Evolutionary conservation across 306 rosid genomes (phyloP), one percentile per base, ranked within the genome.

Genomic region (Carpinus fangiana): DNA sequence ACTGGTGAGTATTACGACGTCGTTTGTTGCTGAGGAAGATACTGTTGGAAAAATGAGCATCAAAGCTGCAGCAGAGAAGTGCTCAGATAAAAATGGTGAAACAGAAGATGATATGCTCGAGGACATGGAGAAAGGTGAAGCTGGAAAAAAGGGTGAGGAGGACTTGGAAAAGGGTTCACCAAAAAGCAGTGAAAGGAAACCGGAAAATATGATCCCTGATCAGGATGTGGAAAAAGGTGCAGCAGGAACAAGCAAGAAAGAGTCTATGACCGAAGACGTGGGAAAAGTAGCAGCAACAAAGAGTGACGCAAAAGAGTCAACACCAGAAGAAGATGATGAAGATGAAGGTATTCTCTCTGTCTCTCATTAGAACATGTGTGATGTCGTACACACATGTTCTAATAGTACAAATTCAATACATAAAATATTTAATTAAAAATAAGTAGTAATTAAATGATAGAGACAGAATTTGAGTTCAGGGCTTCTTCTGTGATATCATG

Each of bases 11-110:
- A 89, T 95, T 70, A 93, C 99, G 6, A 95, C 99, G 60, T 95
- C 98, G 18, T 95, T 95, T 84, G 99, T 95, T 2, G 99, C 99
- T 1, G 98, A 95, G 86, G 99, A 95, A 84, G 96, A 90, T 31
- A 91, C 99, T 47, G 73, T 90, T 52, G 82, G 81, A 8, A 85
- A 74, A 14, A 68, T 85, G 52, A 78, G 79, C 31, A 56, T 3
- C 7, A 82, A 68, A 74, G 83, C 41, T 38, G 41, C 84, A 64
- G 87, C 74, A 7, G 83, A 88, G 59, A 84, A 79, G 73, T 61
- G 75, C 28, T 84, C 64, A 59, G 61, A 16, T 76, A 86, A 89
- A 17, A 72, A 57, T 51, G 59, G 54, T 7, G 85, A 83, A 73
- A 17, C 83, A 59, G 86, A 74, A 38, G 82, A 73, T 54, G 68